Evolutionary conservation across 306 rosid genomes (phyloP).

Genomic region (Trifolium dubium): DNA sequence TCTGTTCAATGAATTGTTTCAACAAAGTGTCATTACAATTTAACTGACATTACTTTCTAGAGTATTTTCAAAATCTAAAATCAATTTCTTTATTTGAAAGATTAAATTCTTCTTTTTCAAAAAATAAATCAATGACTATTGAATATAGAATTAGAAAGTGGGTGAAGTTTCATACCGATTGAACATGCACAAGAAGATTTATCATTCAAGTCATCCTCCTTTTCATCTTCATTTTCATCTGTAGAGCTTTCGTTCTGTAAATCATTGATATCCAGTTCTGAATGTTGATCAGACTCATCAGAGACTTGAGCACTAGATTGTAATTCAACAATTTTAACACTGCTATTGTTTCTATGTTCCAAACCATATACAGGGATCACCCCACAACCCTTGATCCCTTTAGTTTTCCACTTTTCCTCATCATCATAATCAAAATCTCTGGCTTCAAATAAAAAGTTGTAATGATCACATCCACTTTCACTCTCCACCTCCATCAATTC

Average conservation of each 20-base stretch:
- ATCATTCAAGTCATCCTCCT: too few species aligned
- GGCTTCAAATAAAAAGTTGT: neutral
- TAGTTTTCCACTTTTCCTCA: neutral
- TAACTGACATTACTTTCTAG: too few species aligned
- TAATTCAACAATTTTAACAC: neutral
- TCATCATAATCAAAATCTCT: too few species aligned
- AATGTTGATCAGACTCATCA: neutral
- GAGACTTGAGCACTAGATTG: neutral
- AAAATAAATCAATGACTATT: too few species aligned
- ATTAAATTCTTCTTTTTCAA: too few species aligned
- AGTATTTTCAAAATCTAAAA: too few species aligned
- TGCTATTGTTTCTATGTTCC: neutral
- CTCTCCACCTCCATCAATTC: neutral
- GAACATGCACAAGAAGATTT: neutral
- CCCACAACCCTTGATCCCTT: conserved; percentile 23
- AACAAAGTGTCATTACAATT: too few species aligned
- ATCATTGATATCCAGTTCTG: neutral
- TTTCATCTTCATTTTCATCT: neutral
- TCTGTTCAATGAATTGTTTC: too few species aligned
- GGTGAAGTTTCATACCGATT: too few species aligned
- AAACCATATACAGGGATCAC: neutral
- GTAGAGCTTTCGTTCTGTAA: too few species aligned
- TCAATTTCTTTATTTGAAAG: too few species aligned
- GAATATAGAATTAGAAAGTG: too few species aligned
- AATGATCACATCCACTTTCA: neutral